Evolutionary conservation across 805 yeast species (phyloP), one percentile per base, ranked within the genome.

Genomic region (Torulaspora microellipsoides): DNA sequence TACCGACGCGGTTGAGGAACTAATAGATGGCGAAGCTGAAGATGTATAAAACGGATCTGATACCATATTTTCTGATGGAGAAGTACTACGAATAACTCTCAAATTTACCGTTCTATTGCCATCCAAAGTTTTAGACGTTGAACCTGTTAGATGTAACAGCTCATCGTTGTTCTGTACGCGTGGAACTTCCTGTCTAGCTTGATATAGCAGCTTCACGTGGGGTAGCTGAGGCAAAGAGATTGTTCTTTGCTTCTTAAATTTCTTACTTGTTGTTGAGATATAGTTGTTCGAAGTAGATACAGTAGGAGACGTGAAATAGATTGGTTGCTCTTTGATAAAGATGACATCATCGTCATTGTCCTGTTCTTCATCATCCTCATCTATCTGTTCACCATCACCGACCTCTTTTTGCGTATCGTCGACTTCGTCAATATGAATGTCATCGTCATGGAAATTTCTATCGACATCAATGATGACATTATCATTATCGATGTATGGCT

Each of bases 211-310:
- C 46, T 67, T 71, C 2, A 79, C 68, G 42, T 75, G 67, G 0
- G 80, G 73, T 15, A 77, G 53, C 52, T 77, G 82, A 4, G 82
- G 82, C 36, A 77, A 51, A 0, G 81, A 76, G 33, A 74, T 72
- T 0, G 80, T 75, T 55, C 80, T 63, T 49, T 71, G 70, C 48
- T 73, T 75, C 53, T 68, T 69, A 33, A 59, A 48, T 11, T 67
- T 66, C 36, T 59, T 58, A 34, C 52, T 39, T 2, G 49, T 49
- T 15, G 47, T 39, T 4, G 44, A 40, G 23, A 52, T 49, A 32
- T 52, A 54, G 40, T 49, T 48, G 43, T 38, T 44, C 13, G 43
- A 43, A 28, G 39, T 49, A 23, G 38, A 46, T 14, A 37, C 51
- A 12, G 40, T 44, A 9, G 48, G 49, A 31, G 46, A 46, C 23